Conservation (phyloP, 148 eudicot species). For the Cornus kousa region DNA sequence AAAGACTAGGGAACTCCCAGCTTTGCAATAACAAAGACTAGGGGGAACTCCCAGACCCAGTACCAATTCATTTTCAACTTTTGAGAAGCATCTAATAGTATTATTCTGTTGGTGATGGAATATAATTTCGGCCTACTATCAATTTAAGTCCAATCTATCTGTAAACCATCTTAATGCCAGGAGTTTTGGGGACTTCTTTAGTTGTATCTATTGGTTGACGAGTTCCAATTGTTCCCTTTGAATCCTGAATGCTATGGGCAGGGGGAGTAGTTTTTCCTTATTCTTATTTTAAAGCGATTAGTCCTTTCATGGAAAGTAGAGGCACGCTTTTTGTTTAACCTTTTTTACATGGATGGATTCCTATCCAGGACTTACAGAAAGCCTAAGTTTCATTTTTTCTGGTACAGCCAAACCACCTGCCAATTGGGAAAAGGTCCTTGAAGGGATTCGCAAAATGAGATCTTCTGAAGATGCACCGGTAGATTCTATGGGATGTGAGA, state of each 20-base stretch:
- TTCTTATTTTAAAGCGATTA: background rate
- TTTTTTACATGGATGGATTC: background rate
- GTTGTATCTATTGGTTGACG: background rate
- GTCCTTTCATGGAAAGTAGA: background rate
- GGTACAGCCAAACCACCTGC: slow-evolving; percentile 50
- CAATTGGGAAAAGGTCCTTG: slow-evolving; percentile 74
- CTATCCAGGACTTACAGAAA: background rate
- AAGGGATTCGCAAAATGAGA: slow-evolving; percentile 80
- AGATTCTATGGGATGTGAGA: slow-evolving; percentile 88
- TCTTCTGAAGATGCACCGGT: slow-evolving; percentile 89
- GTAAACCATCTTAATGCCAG: background rate
- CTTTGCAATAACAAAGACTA: background rate
- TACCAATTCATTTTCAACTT: background rate
- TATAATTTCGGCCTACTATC: background rate
- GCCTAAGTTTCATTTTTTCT: background rate
- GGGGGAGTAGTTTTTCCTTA: background rate
- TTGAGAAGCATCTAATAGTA: background rate
- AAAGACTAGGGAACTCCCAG: background rate
- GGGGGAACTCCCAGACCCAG: background rate
- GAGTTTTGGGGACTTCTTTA: background rate
- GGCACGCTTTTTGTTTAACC: background rate
- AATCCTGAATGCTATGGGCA: background rate
- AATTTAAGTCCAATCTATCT: background rate
- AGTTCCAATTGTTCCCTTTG: background rate
- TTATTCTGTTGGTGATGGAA: background rate